These are phyloP conservation scores for Nicotiana otophora DNA, from an alignment of 257 asterid genomes.

Conservation along the genomic window DNA sequence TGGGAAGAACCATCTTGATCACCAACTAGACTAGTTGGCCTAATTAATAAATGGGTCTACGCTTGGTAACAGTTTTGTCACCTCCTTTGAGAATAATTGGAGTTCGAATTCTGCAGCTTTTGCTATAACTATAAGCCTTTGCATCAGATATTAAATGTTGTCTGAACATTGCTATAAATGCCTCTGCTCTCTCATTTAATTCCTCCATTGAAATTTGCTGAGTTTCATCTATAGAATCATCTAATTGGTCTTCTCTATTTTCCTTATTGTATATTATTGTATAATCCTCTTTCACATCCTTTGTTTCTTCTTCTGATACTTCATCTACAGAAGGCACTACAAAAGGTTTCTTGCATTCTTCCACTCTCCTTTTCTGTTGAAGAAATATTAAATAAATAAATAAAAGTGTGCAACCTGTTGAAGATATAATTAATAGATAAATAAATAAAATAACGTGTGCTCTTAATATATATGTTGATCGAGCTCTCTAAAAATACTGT, in stretches of 20 bases:
- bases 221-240: slow-evolving; percentile 17
- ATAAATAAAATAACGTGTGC: too few species aligned
- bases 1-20: slow-evolving; percentile 3
- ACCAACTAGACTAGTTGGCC: background rate
- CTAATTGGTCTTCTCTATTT: background rate
- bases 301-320: background rate
- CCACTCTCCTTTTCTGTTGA: slow-evolving; percentile 13
- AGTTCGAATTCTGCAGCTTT: slow-evolving; percentile 14
- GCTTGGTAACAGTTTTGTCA: background rate
- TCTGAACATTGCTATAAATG: slow-evolving; percentile 87
- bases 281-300: background rate
- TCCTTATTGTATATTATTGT: background rate
- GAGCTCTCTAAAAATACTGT: too few species aligned
- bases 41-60: slow-evolving; percentile 5
- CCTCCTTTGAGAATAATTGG: slow-evolving; percentile 1
- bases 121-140: slow-evolving; percentile 25
- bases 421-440: too few species aligned
- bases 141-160: slow-evolving; percentile 86
- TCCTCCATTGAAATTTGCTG: slow-evolving; percentile 68
- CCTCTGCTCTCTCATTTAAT: slow-evolving; percentile 74
- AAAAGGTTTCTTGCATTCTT: background rate
- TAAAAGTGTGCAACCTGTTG: background rate
- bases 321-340: background rate
- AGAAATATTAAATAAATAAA: background rate
- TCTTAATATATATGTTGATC: too few species aligned